Evolutionary conservation across 1,139 yeast genomes (phyloP).

Genomic region (Chernovozyma sophiae-reginae): DNA sequence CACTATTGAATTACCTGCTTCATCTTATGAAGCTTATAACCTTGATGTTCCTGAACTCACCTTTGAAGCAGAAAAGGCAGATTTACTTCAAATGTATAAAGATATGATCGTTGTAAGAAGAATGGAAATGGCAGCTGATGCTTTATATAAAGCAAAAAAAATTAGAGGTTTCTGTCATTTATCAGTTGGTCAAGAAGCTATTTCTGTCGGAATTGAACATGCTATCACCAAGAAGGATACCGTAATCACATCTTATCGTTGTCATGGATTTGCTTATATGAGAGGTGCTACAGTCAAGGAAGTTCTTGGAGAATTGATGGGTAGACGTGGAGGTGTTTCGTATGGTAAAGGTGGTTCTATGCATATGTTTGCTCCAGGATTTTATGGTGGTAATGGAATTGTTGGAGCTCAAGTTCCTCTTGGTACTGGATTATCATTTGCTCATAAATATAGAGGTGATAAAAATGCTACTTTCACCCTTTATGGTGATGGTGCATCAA

Average conservation of each 20-base stretch:
- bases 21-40: conserved; percentile 82
- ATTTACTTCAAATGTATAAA: conserved; percentile 88
- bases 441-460: conserved; percentile 89
- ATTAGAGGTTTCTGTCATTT: conserved; percentile 98
- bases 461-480: conserved; percentile 79
- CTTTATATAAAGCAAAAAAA: conserved; percentile 95
- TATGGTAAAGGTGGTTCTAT: conserved; percentile 99
- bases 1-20: conserved; percentile 62
- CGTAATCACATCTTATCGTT: conserved; percentile 94
- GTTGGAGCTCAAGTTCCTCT: conserved; percentile 99
- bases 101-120: conserved; percentile 93
- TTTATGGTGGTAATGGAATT: conserved; percentile 99
- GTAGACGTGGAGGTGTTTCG: conserved; percentile 91
- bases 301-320: conserved; percentile 94
- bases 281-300: conserved; percentile 91
- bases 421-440: conserved; percentile 96
- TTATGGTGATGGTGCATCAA: conserved; percentile 99
- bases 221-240: conserved; percentile 84
- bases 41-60: conserved; percentile 62
- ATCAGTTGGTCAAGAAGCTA: conserved; percentile 98
- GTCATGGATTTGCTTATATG: conserved; percentile 97
- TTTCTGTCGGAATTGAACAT: conserved; percentile 96
- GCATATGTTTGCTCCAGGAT: conserved; percentile 96
- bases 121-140: conserved; percentile 99
- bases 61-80: conserved; percentile 75